Evolutionary conservation across 2,329 filamentous ascomycete species (phyloP).

Genomic region (Apiospora sp.): DNA sequence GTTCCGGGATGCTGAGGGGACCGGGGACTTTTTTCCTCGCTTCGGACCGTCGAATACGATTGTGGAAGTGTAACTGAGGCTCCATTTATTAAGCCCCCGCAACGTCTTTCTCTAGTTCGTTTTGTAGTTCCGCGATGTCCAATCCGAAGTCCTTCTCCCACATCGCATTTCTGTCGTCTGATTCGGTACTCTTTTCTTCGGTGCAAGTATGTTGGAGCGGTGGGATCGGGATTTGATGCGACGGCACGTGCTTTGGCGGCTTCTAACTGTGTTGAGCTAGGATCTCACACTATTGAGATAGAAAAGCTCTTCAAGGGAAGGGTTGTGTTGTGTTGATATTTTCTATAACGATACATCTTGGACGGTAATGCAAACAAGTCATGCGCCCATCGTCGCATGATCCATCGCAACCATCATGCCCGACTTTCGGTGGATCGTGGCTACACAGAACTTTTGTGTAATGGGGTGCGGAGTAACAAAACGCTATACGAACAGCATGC

Average conservation of each 20-base stretch:
- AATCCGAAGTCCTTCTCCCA: not conserved
- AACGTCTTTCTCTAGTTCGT: not conserved
- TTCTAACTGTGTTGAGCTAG: conserved; percentile 3
- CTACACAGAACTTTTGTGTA: not conserved
- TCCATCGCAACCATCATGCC: not conserved
- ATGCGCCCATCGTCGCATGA: not conserved
- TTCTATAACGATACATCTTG: not conserved
- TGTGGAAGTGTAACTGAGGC: conserved; percentile 15
- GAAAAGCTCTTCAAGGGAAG: not conserved
- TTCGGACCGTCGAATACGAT: conserved; percentile 11
- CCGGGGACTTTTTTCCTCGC: not conserved
- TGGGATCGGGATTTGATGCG: not conserved
- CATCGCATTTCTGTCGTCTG: not conserved
- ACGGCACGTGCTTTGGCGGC: not conserved
- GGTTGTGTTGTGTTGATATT: not conserved
- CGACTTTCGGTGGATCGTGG: not conserved
- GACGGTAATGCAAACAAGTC: not conserved
- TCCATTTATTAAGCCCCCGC: conserved; percentile 17
- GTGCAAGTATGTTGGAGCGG: not conserved
- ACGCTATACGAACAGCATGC: not conserved
- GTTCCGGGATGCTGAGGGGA: conserved; percentile 3
- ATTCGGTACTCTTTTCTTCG: not conserved
- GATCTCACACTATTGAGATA: not conserved
- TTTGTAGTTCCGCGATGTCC: not conserved
- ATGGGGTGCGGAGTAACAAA: not conserved